Evolutionary conservation across 768 basidiomycete genomes (phyloP).

Genomic region (Crassisporium funariophilum): DNA sequence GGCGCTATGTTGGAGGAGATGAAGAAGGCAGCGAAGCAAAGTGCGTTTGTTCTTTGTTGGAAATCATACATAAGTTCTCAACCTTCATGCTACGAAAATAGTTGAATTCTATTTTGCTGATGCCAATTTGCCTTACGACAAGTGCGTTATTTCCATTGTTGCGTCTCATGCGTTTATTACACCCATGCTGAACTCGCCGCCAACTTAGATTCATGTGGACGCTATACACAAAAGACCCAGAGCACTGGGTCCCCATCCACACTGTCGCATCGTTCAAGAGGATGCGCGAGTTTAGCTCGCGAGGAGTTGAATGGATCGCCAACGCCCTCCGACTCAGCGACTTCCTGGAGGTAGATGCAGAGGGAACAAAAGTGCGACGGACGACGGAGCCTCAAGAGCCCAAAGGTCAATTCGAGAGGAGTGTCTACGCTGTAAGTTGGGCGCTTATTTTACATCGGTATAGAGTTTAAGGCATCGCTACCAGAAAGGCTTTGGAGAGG

Average conservation of each 20-base stretch:
- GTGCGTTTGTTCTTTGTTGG: conserved; percentile 33
- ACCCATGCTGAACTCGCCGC: conserved; percentile 2
- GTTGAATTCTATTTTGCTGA: conserved; percentile 98
- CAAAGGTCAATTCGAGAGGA: conserved; percentile 78
- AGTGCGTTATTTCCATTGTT: conserved; percentile 40
- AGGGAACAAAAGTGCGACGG: conserved; percentile 73
- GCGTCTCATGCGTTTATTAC: background rate
- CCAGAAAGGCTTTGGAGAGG: conserved; percentile 87
- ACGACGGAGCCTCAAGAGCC: conserved; percentile 75
- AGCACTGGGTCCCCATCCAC: conserved; percentile 89
- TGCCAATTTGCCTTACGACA: conserved; percentile 92
- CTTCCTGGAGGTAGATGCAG: conserved; percentile 74
- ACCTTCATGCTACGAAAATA: conserved; percentile 36
- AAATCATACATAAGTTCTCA: background rate
- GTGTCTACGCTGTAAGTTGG: conserved; percentile 81
- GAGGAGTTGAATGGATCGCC: conserved; percentile 70
- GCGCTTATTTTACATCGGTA: background rate
- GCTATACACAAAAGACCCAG: conserved; percentile 73
- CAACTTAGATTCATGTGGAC: conserved; percentile 99
- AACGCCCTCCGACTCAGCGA: conserved; percentile 58
- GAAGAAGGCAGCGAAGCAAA: conserved; percentile 55
- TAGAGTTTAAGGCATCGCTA: conserved; percentile 1
- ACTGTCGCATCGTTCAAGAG: conserved; percentile 94
- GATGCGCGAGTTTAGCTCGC: conserved; percentile 72
- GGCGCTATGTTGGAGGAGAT: conserved; percentile 42